Evolutionary conservation across 2,329 filamentous ascomycete species (phyloP).

Genomic region (Graphilbum fragrans): DNA sequence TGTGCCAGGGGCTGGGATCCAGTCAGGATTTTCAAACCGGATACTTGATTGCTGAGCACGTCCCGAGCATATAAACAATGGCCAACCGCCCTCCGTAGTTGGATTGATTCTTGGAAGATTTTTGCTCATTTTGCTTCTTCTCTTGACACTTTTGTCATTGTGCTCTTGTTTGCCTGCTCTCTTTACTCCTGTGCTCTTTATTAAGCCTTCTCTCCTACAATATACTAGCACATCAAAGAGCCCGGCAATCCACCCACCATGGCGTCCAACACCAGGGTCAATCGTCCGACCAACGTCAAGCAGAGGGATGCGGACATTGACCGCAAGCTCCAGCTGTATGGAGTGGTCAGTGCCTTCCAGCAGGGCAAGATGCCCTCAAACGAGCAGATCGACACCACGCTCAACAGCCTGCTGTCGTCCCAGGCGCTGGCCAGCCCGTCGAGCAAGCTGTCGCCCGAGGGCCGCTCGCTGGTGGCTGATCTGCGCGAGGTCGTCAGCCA

Average conservation of each 20-base stretch:
- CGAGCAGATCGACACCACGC: slow-evolving; percentile 86
- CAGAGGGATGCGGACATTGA: slow-evolving; percentile 80
- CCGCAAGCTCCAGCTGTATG: slow-evolving; percentile 88
- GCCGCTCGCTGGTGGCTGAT: slow-evolving; percentile 65
- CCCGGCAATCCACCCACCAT: slow-evolving; percentile 9
- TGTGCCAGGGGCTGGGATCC: no score
- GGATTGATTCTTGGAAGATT: no score
- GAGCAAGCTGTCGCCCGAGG: slow-evolving; percentile 68
- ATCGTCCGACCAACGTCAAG: slow-evolving; percentile 61
- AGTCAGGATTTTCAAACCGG: no score
- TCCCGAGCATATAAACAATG: no score
- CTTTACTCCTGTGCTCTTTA: neutral
- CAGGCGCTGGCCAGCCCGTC: slow-evolving; percentile 59
- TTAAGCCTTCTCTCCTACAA: neutral
- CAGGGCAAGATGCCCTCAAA: slow-evolving; percentile 90
- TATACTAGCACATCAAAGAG: no score
- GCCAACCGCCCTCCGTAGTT: no score
- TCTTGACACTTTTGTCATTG: neutral
- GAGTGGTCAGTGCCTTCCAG: slow-evolving; percentile 76
- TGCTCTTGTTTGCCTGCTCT: neutral
- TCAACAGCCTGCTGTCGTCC: slow-evolving; percentile 76
- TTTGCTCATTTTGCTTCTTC: no score
- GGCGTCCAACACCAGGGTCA: slow-evolving; percentile 32
- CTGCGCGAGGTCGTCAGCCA: slow-evolving; percentile 69
- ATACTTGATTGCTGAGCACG: no score